These are phyloP conservation scores for Syzygium aqueum DNA, from an alignment of 345 rosid genomes.

Conservation along the genomic window DNA sequence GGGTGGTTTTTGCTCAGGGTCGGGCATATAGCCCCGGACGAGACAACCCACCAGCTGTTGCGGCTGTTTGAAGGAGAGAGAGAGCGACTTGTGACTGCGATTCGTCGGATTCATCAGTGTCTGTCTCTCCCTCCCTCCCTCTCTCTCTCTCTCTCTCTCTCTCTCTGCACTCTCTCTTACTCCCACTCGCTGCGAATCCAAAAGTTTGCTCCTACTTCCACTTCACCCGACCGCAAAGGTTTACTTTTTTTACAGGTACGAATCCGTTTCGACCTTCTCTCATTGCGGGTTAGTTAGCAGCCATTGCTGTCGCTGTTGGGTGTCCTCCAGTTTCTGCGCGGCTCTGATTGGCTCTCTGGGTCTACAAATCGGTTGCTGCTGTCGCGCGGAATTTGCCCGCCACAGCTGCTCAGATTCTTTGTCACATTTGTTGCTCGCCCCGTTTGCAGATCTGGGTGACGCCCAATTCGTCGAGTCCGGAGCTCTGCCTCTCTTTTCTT, in stretches of 20 bases:
- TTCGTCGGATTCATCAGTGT: background rate
- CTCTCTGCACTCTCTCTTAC: too few relatives aligned
- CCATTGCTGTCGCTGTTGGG: background rate
- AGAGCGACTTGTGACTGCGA: background rate
- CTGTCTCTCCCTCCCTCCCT: too few relatives aligned
- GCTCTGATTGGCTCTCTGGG: background rate
- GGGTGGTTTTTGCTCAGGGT: background rate
- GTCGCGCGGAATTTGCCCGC: background rate
- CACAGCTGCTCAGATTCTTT: background rate
- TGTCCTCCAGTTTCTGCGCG: background rate
- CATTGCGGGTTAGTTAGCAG: background rate
- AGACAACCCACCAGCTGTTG: background rate
- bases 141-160: background rate
- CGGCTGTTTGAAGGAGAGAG: background rate
- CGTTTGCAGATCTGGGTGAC: background rate
- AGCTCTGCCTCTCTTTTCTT: background rate
- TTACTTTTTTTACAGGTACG: background rate
- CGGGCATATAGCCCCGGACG: background rate
- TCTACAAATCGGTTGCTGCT: background rate
- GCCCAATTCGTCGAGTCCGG: background rate
- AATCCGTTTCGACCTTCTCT: background rate
- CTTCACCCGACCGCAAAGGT: background rate
- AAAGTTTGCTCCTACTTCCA: background rate
- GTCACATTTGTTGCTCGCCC: background rate
- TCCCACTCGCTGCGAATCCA: background rate